phyloP scores from a whole-genome alignment of 345 rosid species.

The Linum usitatissimum region DNA sequence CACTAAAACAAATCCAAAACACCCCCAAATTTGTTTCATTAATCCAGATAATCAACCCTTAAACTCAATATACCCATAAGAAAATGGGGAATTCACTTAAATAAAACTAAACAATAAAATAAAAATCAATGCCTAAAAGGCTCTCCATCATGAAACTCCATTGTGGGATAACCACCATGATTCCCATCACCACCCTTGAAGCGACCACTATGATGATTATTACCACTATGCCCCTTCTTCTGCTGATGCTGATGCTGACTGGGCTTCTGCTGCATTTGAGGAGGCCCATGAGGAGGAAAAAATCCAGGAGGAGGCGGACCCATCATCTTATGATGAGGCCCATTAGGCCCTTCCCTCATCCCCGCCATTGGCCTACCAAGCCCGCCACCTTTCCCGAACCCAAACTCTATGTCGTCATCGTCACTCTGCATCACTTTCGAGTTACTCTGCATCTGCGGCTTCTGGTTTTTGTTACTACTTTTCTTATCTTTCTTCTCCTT shows the following conservation, averaged over 20 bases:
- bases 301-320: neutral
- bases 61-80: neutral
- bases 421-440: neutral
- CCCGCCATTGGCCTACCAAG: neutral
- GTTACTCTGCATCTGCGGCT: slow-evolving; percentile 1
- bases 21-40: neutral
- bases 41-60: no score
- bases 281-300: neutral
- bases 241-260: neutral
- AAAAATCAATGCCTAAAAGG: neutral
- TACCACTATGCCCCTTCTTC: neutral
- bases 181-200: neutral
- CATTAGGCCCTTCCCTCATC: neutral
- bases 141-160: neutral
- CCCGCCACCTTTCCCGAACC: slow-evolving; percentile 2
- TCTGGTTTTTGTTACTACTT: neutral
- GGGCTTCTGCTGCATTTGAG: neutral
- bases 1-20: no score
- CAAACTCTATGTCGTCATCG: neutral
- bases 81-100: neutral
- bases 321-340: neutral
- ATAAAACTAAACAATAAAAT: neutral
- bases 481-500: neutral
- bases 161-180: neutral
- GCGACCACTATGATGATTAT: neutral